These are phyloP conservation scores for Gastrodia elata DNA, from an alignment of 106 monocot species.

Conservation along the genomic window DNA sequence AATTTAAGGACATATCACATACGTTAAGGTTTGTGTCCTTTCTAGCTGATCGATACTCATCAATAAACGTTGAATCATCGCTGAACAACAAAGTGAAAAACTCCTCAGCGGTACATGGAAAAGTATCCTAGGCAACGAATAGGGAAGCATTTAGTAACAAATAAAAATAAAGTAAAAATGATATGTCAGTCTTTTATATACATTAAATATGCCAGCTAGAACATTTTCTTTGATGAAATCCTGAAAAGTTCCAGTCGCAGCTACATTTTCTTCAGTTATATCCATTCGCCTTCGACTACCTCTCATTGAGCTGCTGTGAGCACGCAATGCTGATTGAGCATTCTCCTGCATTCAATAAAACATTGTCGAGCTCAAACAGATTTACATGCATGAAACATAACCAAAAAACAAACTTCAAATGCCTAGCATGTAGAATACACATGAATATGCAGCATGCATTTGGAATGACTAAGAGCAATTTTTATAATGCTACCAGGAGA, in stretches of 20 bases:
- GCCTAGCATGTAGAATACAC: neutral
- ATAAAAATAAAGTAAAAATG: neutral
- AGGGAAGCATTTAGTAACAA: slow-evolving; percentile 4
- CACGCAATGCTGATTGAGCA: slow-evolving; percentile 91
- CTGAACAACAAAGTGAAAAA: slow-evolving; percentile 59
- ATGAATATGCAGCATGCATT: neutral
- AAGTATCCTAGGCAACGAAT: slow-evolving; percentile 45
- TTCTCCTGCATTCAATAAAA: slow-evolving; percentile 43
- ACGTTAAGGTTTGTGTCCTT: slow-evolving; percentile 89
- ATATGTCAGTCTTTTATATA: slow-evolving; percentile 15
- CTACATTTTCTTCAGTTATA: slow-evolving; percentile 36
- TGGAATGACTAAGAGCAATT: neutral
- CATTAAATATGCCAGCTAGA: slow-evolving; percentile 69
- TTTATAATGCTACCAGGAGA: neutral
- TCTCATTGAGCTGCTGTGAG: slow-evolving; percentile 74
- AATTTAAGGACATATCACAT: slow-evolving; percentile 24
- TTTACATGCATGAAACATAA: neutral
- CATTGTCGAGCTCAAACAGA: neutral
- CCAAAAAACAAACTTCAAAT: neutral
- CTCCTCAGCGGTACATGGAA: slow-evolving; percentile 88
- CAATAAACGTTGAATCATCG: slow-evolving; percentile 75
- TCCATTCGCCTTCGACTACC: slow-evolving; percentile 34
- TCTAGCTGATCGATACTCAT: slow-evolving; percentile 63
- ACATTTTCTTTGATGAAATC: slow-evolving; percentile 90
- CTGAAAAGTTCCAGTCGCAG: slow-evolving; percentile 41